These are phyloP conservation scores for Serendipita sp. DNA, from an alignment of 1,284 basidiomycete genomes.

Conservation along the genomic window DNA sequence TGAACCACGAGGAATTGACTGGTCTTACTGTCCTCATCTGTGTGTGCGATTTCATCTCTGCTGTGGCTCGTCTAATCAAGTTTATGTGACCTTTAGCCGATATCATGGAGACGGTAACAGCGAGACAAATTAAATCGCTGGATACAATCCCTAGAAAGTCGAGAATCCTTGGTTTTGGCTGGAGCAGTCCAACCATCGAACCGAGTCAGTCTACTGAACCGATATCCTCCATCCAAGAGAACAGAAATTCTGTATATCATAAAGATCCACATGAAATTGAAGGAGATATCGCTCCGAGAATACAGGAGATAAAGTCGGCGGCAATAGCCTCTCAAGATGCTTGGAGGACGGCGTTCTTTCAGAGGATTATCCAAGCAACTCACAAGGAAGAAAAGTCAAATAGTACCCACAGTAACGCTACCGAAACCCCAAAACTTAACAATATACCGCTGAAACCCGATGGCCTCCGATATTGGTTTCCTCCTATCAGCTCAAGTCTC, in stretches of 20 bases:
- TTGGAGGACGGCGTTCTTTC: not conserved
- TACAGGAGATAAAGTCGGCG: not conserved
- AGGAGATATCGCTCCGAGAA: not conserved
- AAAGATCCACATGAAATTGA: not conserved
- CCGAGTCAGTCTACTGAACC: not conserved
- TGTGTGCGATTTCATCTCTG: not conserved
- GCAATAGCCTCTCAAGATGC: not conserved
- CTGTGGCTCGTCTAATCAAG: not conserved
- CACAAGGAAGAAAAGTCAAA: not conserved
- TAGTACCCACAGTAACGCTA: not conserved
- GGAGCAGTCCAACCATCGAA: not conserved
- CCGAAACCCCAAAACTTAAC: not conserved
- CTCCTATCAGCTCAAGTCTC: not conserved
- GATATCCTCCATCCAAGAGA: not conserved
- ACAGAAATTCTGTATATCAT: not conserved
- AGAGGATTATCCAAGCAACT: not conserved
- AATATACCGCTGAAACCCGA: not conserved
- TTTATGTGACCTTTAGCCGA: not conserved
- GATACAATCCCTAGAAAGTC: not conserved
- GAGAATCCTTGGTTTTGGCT: not conserved
- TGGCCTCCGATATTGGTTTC: not conserved
- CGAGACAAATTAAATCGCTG: not conserved
- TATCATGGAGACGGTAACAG: not conserved
- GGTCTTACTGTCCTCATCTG: not conserved
- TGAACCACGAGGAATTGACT: not conserved